Evolutionary conservation across 768 basidiomycete genomes (phyloP).

Genomic region (Suillus lakei): DNA sequence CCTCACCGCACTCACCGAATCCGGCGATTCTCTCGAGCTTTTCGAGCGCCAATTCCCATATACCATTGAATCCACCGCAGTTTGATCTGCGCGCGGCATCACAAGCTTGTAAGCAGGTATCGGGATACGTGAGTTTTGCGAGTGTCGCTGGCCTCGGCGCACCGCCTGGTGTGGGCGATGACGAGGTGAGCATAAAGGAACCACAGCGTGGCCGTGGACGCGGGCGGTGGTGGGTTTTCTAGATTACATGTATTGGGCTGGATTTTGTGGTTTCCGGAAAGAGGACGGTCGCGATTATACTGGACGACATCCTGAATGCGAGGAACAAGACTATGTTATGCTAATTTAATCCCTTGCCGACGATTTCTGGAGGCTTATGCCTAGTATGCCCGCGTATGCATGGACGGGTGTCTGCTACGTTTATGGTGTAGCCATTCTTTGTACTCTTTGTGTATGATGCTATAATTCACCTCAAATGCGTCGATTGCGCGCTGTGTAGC

Average conservation of each 20-base stretch:
- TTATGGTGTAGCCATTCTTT: constrained; percentile 1
- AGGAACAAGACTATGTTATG: constrained; percentile 9
- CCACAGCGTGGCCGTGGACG: constrained; percentile 26
- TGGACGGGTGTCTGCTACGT: constrained; percentile 8
- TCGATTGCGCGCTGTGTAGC: neutral
- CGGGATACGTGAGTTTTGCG: constrained; percentile 73
- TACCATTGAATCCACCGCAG: constrained; percentile 38
- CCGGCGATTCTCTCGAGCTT: constrained; percentile 17
- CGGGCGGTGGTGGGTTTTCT: constrained; percentile 40
- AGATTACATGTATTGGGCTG: neutral
- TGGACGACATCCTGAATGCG: constrained; percentile 4
- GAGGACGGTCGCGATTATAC: neutral
- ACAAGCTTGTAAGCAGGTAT: constrained; percentile 56
- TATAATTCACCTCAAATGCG: constrained; percentile 1
- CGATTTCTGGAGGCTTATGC: constrained; percentile 10
- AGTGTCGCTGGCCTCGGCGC: constrained; percentile 69
- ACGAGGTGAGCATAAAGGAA: constrained; percentile 27
- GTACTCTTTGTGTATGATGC: constrained; percentile 1
- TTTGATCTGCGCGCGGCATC: constrained; percentile 70
- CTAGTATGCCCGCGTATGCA: constrained; percentile 1
- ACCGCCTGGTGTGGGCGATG: constrained; percentile 54
- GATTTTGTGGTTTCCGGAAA: neutral
- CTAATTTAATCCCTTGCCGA: neutral
- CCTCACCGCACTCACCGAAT: constrained; percentile 16
- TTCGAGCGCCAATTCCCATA: constrained; percentile 19